A percentile compares a stretch with the other conserved stretches of the same genome.
These are phyloP conservation scores for Sphagnum contortum DNA, from an alignment of 225 moss, liverwort and hornwort species.

Conservation along the genomic window DNA sequence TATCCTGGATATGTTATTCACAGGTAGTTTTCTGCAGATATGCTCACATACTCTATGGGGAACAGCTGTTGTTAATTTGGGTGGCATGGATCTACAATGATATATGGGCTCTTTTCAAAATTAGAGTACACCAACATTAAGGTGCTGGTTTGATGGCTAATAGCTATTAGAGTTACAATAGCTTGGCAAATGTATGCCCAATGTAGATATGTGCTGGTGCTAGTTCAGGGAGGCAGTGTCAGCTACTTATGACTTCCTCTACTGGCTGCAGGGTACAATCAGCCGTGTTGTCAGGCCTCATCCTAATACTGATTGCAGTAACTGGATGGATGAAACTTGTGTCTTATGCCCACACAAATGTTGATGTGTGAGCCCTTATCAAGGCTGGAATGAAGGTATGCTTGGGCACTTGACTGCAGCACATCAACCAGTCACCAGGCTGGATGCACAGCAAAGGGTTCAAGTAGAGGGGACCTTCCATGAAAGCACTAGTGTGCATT, in stretches of 20 bases:
- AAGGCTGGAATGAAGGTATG: slow-evolving; percentile 45
- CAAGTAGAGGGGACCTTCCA: too few relatives aligned
- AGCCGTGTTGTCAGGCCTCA: slow-evolving; percentile 48
- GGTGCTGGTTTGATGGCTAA: background rate
- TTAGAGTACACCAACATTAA: background rate
- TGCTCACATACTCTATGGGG: background rate
- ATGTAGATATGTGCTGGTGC: too few relatives aligned
- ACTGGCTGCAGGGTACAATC: slow-evolving; percentile 57
- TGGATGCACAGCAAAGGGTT: too few relatives aligned
- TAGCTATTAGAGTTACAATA: background rate
- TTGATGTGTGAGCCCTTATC: slow-evolving; percentile 42
- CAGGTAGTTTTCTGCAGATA: slow-evolving; percentile 28
- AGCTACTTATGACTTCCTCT: background rate
- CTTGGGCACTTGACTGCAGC: background rate
- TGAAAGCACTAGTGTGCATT: too few relatives aligned
- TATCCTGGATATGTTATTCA: slow-evolving; percentile 88
- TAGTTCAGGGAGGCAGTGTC: too few relatives aligned
- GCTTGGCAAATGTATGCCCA: background rate
- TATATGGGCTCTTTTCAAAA: too few relatives aligned
- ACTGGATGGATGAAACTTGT: slow-evolving; percentile 76
- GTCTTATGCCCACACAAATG: slow-evolving; percentile 71
- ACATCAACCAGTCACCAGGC: background rate
- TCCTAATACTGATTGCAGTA: slow-evolving; percentile 54
- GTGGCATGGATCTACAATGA: too few relatives aligned
- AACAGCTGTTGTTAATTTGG: too few relatives aligned